phyloP scores from a whole-genome alignment of 306 rosid genomes.

The Corylus heterophylla region DNA sequence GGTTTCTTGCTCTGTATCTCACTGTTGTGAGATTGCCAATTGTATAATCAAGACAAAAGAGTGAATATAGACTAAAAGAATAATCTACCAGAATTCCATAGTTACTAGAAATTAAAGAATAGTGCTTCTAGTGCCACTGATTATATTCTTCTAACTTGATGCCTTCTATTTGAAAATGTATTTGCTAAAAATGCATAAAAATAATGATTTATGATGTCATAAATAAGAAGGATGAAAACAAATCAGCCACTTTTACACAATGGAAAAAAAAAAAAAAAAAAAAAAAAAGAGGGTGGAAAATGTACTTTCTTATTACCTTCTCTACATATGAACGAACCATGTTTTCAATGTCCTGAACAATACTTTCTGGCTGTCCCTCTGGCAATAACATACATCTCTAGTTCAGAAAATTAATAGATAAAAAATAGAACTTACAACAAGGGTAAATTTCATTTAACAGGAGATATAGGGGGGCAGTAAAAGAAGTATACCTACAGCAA shows the following conservation, averaged over 20 bases:
- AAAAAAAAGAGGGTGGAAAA: not conserved
- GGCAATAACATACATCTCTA: constrained; percentile 26
- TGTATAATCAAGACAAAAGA: not conserved
- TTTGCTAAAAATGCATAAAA: not conserved
- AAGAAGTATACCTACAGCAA: constrained; percentile 57
- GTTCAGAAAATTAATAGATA: constrained; percentile 11
- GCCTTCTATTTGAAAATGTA: not conserved
- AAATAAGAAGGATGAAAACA: not conserved
- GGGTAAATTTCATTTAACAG: constrained; percentile 3
- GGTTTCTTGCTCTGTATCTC: not conserved
- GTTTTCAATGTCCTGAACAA: constrained; percentile 74
- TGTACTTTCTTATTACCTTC: constrained; percentile 50
- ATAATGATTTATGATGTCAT: not conserved
- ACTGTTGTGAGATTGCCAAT: not conserved
- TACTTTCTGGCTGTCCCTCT: constrained; percentile 78
- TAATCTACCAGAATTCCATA: not conserved
- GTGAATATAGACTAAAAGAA: not conserved
- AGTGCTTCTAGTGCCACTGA: not conserved
- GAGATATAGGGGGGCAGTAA: not conserved
- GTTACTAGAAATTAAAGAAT: not conserved
- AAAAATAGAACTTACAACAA: constrained; percentile 1
- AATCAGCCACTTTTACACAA: not conserved
- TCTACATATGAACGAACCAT: constrained; percentile 70
- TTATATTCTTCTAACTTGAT: constrained; percentile 1
- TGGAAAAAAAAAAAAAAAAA: not conserved